Base-by-base conservation (phyloP, 2,329 filamentous ascomycete species). In the Sphaerulina musiva region DNA sequence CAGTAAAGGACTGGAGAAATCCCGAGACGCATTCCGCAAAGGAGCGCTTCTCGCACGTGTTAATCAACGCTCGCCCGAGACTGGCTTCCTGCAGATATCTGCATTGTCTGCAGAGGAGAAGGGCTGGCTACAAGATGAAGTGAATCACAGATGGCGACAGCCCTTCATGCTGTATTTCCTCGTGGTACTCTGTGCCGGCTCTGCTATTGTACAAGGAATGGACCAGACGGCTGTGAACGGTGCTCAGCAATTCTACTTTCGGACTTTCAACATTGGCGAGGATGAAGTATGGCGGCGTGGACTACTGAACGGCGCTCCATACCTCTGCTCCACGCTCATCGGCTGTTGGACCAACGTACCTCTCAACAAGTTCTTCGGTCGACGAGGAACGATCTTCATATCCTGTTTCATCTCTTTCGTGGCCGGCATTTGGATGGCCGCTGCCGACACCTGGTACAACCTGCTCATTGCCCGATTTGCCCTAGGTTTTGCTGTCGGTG, bases 321-420 rank as follows among this genome's bases (percentile, higher is more conserved):
- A 85, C 58, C 78, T 88, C 1, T 84, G 82, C 70, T 88, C 82
- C 60, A 83, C 84, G 3, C 69, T 87, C 42, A 68, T 85, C 46
- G 84, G 85, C 17, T 89, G 85, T 69, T 89, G 86, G 86, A 73
- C 85, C 12, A 88, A 84, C 0, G 81, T 84, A 38, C 86, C 86
- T 1, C 78, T 89, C 69, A 89, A 89, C 70, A 80, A 82, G 52
- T 73, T 66, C 56, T 84, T 89, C 58, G 87, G 86, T 10, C 81
- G 86, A 46, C 78, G 85, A 2, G 85, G 86, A 10, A 87, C 84
- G 14, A 90, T 92, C 58, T 91, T 89, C 70, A 73, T 88, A 53
- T 83, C 86, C 6, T 88, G 86, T 54, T 79, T 86, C 58, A 84
- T 91, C 66, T 86, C 84, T 0, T 76, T 78, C 11, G 54, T 76